These are phyloP conservation scores for Vinca minor DNA, from an alignment of 257 asterid species.

Conservation along the genomic window DNA sequence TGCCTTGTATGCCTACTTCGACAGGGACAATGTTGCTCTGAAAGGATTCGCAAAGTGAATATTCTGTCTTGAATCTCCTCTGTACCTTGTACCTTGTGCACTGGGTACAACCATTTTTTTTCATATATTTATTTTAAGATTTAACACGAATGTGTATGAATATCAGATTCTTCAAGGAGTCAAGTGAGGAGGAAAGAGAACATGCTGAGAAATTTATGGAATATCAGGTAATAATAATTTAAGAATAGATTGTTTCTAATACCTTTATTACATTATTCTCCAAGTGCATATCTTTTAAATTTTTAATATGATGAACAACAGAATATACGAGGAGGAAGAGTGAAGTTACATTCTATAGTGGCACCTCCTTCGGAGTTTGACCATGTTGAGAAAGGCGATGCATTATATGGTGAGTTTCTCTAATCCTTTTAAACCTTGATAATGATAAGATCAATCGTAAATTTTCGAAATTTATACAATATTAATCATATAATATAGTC, in stretches of 20 bases:
- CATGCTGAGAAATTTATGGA: slow-evolving; percentile 83
- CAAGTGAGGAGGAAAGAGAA: slow-evolving; percentile 76
- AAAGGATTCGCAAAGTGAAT: slow-evolving; percentile 83
- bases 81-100: too few relatives aligned
- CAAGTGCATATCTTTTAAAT: too few relatives aligned
- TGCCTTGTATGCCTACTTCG: slow-evolving; percentile 67
- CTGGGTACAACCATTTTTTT: too few relatives aligned
- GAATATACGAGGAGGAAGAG: slow-evolving; percentile 87
- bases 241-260: too few relatives aligned
- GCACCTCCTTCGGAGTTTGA: slow-evolving; percentile 58
- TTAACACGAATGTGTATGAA: slow-evolving; percentile 4
- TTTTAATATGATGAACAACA: slow-evolving; percentile 13
- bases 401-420: slow-evolving; percentile 50
- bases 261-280: too few relatives aligned
- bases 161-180: slow-evolving; percentile 67
- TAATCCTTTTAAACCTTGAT: not conserved
- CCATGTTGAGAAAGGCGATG: slow-evolving; percentile 77
- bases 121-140: too few relatives aligned
- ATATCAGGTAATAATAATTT: slow-evolving; percentile 83
- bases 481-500: not conserved
- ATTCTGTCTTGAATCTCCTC: not conserved
- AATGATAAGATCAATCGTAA: not conserved
- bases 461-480: too few relatives aligned
- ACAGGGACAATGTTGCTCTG: slow-evolving; percentile 78
- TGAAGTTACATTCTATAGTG: slow-evolving; percentile 42